Base-by-base conservation (phyloP, 129 eudicot species). In the Flaveria bidentis region DNA sequence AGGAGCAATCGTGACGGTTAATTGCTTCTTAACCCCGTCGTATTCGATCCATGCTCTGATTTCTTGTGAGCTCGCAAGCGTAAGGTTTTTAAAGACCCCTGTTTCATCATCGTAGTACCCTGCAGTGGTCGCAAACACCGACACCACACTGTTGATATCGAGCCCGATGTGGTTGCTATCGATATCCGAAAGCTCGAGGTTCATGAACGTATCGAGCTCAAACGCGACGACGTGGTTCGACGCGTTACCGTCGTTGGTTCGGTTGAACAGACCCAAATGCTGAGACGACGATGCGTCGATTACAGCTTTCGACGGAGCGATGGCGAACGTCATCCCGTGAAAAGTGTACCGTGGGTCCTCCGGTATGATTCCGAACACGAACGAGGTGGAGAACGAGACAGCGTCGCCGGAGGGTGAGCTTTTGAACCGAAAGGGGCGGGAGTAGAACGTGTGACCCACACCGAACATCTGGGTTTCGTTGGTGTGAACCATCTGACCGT, bases 1-100 rank as follows among this genome's bases (percentile, higher is more conserved):
- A 0, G 88, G 90, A 58, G 88, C 86, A 18, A 88, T 22, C 20
- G 90, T 83, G 6, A 88, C 88, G 46, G 68, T 33, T 30, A 88
- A 22, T 30, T 47, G 76, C 45, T 65, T 57, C 12, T n/a, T 46
- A 1, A 65, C 67, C 2, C 88, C 86, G 71, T 88, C 82, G 33
- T 85, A 88, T 8, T 85, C 93, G n/a, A 88, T 52, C 93, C 93
- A 88, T 10, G 82, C 81, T 65, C 80, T 81, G 52, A 85, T 88
- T 16, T 80, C 71, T 16, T 67, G 23, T 3, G 88, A 80, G 41
- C 83, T 76, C 2, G 82, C 57, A 0, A 88, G 81, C 4, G 75
- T 78, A 64, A 88, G 1, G 73, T 56, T 85, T 9, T 49, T 22
- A 13, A 79, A 74, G 9, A 13, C 41, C 0, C 85, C 83, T 53